Evolutionary conservation across 441 rosid species (phyloP), one percentile per base, ranked within the genome.

Genomic region (Geranium incanum): DNA sequence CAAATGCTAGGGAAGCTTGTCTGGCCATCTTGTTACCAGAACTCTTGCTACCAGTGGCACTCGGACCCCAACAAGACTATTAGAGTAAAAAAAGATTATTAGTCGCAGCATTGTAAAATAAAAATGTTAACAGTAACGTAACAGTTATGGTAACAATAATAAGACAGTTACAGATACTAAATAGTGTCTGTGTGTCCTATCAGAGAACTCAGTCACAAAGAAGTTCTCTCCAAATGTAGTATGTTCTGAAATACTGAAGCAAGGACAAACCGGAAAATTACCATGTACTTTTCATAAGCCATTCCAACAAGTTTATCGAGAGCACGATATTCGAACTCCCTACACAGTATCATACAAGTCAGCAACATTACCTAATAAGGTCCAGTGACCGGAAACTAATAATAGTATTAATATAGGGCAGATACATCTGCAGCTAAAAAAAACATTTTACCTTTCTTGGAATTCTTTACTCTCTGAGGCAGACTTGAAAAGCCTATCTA

Each of bases 261-360:
- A 5, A 18, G 48, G 52, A 70, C 7, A 23, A 62, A 23, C 52
- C 71, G 71, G 75, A 76, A 77, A 59, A 77, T 72, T 90, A 95
- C 99, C 96, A 84, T 85, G 79, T 88, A 85, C 80, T 90, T 95
- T 57, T 87, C 86, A 83, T 89, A 92, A 77, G 97, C 96, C 89
- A 89, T 84, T 62, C 76, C 80, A 67, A 89, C 83, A 75, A 95
- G 98, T 75, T 90, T 86, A 75, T 92, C 95, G 78, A 86, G 80
- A 41, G 96, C 93, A 78, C 77, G 83, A 66, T 79, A 88, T 80
- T 86, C 87, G 19, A 92, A 81, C 76, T 87, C 96, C 92, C 99
- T 95, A 83, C 33, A 78, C 74, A 74, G 60, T 69, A 8, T 39
- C 70, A 38, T 33, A 70, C 71, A 41, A 65, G 66, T 65, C 70